Percentiles rank a stretch among this genome's conserved stretches.
phyloP scores from a whole-genome alignment of 441 rosid genomes.

The Arabidopsis lyrata region DNA sequence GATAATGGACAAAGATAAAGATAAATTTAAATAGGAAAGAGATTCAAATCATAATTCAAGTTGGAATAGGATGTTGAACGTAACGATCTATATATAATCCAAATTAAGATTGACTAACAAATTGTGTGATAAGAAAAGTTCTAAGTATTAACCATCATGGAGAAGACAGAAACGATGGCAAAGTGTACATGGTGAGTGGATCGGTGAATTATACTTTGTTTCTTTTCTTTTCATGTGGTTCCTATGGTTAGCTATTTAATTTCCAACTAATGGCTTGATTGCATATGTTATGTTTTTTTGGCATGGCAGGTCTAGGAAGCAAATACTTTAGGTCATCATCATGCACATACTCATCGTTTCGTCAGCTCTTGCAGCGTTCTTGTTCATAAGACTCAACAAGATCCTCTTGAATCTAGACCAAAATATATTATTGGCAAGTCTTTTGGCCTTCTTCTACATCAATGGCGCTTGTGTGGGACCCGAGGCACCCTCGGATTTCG shows the following conservation, averaged over 20 bases:
- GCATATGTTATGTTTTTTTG: not conserved
- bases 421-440: accelerated
- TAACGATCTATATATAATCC: not conserved
- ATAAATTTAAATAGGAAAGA: too few relatives aligned
- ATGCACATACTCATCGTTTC: slow-evolving; percentile 6
- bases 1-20: too few relatives aligned
- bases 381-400: not conserved
- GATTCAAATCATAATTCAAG: not conserved
- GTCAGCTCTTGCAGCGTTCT: not conserved
- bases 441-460: not conserved
- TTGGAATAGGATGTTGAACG: not conserved
- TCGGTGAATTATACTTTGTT: not conserved
- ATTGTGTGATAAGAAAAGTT: not conserved
- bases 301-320: not conserved
- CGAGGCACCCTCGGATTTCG: too few relatives aligned
- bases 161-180: not conserved
- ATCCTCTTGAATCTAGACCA: not conserved
- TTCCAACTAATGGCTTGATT: not conserved
- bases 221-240: not conserved
- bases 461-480: not conserved
- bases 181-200: not conserved
- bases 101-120: too few relatives aligned
- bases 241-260: not conserved
- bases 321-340: not conserved
- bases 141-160: not conserved